These are phyloP conservation scores for Nitzschia sp. DNA, from an alignment of 108 stramenopile genomes.

Conservation along the genomic window DNA sequence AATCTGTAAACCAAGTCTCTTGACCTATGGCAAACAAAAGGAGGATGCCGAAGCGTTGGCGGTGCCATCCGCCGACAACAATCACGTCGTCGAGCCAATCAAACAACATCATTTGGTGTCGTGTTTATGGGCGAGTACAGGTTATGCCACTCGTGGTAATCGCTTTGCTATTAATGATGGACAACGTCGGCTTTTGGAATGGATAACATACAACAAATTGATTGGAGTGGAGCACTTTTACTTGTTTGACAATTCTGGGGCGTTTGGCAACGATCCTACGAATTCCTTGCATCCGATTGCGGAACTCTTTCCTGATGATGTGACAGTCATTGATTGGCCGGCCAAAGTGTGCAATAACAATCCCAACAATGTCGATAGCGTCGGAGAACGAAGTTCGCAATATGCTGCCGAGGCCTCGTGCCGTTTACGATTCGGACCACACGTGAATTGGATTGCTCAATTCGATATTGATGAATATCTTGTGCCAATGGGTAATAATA, in stretches of 20 bases:
- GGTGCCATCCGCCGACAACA: not conserved
- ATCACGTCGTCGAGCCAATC: not conserved
- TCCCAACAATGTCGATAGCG: conserved; percentile 59
- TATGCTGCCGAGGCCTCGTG: conserved; percentile 89
- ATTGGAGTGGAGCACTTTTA: conserved; percentile 88
- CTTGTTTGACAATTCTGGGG: conserved; percentile 84
- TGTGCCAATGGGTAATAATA: conserved; percentile 61
- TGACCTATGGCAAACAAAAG: conserved; percentile 39
- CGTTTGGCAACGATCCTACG: conserved; percentile 37
- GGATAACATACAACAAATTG: conserved; percentile 74
- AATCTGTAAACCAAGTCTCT: conserved; percentile 61
- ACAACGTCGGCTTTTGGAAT: conserved; percentile 76
- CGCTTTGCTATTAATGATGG: conserved; percentile 75
- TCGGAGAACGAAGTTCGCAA: conserved; percentile 86
- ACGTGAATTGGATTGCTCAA: conserved; percentile 79
- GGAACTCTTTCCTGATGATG: conserved; percentile 68
- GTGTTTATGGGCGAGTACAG: conserved; percentile 83
- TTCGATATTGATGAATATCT: conserved; percentile 87
- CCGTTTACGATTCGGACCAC: conserved; percentile 80
- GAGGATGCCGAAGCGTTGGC: conserved; percentile 22
- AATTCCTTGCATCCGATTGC: conserved; percentile 68
- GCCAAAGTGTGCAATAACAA: conserved; percentile 45
- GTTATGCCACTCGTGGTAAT: conserved; percentile 77
- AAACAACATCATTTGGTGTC: conserved; percentile 74
- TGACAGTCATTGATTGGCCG: conserved; percentile 85